Conservation (phyloP, 1,139 yeast species). For the Komagataea norvegica region DNA sequence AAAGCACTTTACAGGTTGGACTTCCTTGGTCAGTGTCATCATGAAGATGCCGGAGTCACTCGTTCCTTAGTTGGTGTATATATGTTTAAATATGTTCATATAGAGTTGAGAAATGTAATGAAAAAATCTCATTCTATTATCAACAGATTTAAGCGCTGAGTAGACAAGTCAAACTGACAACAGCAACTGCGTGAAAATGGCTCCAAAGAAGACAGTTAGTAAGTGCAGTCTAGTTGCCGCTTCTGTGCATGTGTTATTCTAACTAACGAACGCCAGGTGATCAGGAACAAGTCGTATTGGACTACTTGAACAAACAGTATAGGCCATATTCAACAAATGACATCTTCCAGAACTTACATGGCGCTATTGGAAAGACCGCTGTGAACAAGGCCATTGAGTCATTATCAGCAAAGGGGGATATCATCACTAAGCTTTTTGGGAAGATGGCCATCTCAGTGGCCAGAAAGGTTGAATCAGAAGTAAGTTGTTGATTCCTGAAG, state of each 20-base stretch:
- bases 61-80: neutral
- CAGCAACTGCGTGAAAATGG: slow-evolving; percentile 2
- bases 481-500: slow-evolving; percentile 2
- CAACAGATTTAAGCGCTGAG: too few species aligned
- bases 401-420: slow-evolving; percentile 26
- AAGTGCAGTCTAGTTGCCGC: too few species aligned
- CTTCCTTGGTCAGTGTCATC: slow-evolving; percentile 72
- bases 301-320: slow-evolving; percentile 35
- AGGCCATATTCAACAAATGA: slow-evolving; percentile 38
- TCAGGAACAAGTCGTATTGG: slow-evolving; percentile 17
- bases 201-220: slow-evolving; percentile 3
- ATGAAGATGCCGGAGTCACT: slow-evolving; percentile 42
- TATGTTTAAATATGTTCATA: too few species aligned
- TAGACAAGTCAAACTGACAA: neutral
- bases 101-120: too few species aligned
- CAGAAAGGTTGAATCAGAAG: slow-evolving; percentile 23
- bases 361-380: slow-evolving; percentile 28
- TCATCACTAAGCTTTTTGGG: slow-evolving; percentile 33
- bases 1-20: slow-evolving; percentile 92
- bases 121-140: too few species aligned
- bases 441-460: slow-evolving; percentile 34
- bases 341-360: slow-evolving; percentile 34
- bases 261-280: neutral
- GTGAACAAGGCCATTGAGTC: slow-evolving; percentile 29
- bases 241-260: too few species aligned